phyloP scores from a whole-genome alignment of 2,329 filamentous ascomycete genomes.

The Aspergillus awamori region DNA sequence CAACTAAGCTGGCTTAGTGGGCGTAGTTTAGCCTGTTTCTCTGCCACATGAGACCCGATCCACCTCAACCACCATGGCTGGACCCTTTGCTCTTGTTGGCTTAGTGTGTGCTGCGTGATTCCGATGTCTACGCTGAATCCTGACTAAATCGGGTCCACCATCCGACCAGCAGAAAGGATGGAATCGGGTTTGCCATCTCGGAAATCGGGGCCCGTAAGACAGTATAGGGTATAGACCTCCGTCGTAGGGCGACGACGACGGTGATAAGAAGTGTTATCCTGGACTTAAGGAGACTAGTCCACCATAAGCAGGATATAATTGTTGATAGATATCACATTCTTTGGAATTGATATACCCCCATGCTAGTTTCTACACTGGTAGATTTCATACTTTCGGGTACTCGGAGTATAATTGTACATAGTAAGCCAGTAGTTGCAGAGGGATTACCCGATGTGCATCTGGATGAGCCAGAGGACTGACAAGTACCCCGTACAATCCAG shows the following conservation, averaged over 20 bases:
- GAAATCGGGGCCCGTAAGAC: slow-evolving; percentile 13
- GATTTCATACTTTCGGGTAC: neutral
- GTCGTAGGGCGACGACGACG: neutral
- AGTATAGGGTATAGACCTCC: neutral
- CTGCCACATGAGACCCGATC: slow-evolving; percentile 23
- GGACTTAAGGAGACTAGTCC: too few species aligned
- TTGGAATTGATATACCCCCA: neutral
- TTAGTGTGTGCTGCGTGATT: slow-evolving; percentile 2
- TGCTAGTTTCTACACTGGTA: slow-evolving; percentile 3
- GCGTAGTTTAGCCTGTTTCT: slow-evolving; percentile 15
- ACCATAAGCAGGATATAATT: neutral
- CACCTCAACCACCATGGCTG: slow-evolving; percentile 15
- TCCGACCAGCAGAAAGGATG: slow-evolving; percentile 9
- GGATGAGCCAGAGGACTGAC: slow-evolving; percentile 1
- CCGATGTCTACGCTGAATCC: neutral
- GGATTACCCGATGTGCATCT: slow-evolving; percentile 2
- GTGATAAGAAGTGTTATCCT: too few species aligned
- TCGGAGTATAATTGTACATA: slow-evolving; percentile 5
- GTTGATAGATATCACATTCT: neutral
- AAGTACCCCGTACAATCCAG: slow-evolving; percentile 5
- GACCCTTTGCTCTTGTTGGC: slow-evolving; percentile 14
- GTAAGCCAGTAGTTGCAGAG: neutral
- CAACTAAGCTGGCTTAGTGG: slow-evolving; percentile 13
- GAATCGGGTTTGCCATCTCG: slow-evolving; percentile 19
- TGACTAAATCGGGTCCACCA: slow-evolving; percentile 16